Percentiles rank a stretch among this genome's conserved stretches.
phyloP scores from a whole-genome alignment of 345 rosid species.

The Brassica carinata region DNA sequence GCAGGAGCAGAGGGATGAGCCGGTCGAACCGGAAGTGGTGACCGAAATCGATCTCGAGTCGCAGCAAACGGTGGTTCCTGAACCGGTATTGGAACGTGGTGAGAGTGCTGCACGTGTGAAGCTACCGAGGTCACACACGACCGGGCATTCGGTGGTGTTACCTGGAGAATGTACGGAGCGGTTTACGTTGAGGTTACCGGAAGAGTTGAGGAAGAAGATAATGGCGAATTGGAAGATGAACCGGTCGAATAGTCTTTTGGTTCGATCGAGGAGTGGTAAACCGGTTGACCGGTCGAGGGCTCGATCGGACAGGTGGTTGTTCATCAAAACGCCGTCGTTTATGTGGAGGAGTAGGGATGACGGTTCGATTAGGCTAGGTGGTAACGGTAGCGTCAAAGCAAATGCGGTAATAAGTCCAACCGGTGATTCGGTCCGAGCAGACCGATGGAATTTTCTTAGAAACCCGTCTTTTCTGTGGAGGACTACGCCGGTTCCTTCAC shows the following conservation, averaged over 20 bases:
- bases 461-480: neutral
- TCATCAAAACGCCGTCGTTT: neutral
- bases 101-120: neutral
- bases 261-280: neutral
- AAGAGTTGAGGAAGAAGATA: neutral
- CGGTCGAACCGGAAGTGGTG: neutral
- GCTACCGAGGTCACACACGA: neutral
- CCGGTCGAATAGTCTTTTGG: neutral
- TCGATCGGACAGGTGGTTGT: neutral
- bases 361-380: neutral
- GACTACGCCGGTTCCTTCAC: neutral
- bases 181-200: neutral
- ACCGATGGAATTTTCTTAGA: neutral
- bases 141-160: neutral
- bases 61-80: neutral
- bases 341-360: neutral
- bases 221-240: neutral
- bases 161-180: neutral
- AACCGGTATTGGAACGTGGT: neutral
- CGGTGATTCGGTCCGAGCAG: neutral
- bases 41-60: neutral
- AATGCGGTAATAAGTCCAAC: neutral
- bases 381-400: neutral
- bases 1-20: neutral
- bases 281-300: neutral